Conservation (phyloP, 225 moss, liverwort and hornwort species). For the Thuidium tamariscinum region DNA sequence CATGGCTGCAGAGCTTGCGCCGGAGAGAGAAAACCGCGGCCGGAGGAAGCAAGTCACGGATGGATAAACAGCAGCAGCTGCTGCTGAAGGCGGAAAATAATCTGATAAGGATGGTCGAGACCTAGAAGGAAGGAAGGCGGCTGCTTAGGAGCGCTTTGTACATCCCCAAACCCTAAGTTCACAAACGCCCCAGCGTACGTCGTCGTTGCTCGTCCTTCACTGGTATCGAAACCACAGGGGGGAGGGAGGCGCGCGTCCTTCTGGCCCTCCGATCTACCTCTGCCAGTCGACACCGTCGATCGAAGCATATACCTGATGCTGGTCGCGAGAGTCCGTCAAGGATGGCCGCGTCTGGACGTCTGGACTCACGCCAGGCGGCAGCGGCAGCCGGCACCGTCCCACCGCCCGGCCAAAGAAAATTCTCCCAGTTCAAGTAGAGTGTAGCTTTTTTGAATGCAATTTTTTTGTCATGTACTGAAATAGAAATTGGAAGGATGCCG, state of each 20-base stretch:
- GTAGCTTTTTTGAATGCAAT: no score
- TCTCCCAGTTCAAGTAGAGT: neutral
- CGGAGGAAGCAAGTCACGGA: neutral
- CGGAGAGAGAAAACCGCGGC: neutral
- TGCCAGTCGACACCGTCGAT: neutral
- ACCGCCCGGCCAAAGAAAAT: neutral
- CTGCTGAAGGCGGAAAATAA: neutral
- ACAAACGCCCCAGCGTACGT: neutral
- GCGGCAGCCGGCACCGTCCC: neutral
- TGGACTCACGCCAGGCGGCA: neutral
- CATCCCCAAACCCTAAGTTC: neutral
- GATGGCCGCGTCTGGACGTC: neutral
- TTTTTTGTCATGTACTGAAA: no score
- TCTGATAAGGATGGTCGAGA: no score
- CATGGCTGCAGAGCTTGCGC: conserved; percentile 4
- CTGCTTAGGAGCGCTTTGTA: conserved; percentile 7
- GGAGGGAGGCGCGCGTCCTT: neutral
- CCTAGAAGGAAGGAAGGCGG: neutral
- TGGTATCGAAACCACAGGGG: neutral
- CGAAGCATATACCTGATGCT: neutral
- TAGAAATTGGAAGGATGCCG: no score
- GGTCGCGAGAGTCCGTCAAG: neutral
- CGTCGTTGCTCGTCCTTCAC: neutral
- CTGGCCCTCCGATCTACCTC: neutral
- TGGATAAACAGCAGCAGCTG: neutral